Evolutionary conservation across 2,329 filamentous ascomycete genomes (phyloP).

Genomic region (Podosphaera xanthii): DNA sequence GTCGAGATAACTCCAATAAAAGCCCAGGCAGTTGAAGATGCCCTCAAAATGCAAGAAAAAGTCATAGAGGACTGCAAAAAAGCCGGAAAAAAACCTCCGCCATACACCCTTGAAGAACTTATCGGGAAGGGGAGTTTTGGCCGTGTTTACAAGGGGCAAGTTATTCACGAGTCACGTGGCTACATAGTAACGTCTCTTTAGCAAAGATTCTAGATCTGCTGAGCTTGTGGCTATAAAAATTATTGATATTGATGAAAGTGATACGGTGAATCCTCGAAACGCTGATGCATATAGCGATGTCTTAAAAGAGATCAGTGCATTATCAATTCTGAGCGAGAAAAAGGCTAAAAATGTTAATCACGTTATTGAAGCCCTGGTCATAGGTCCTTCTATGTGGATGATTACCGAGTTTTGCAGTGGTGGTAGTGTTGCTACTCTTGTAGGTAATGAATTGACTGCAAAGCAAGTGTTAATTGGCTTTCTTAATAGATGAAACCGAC

Average conservation of each 20-base stretch:
- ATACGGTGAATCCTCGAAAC: slow-evolving; percentile 40
- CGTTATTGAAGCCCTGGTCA: slow-evolving; percentile 55
- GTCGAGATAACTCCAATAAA: slow-evolving; percentile 7
- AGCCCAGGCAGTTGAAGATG: slow-evolving; percentile 32
- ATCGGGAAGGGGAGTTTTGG: slow-evolving; percentile 58
- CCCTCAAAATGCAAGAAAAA: slow-evolving; percentile 41
- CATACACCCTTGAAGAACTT: slow-evolving; percentile 45
- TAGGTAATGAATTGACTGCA: slow-evolving; percentile 13
- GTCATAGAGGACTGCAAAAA: slow-evolving; percentile 39
- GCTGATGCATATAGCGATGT: slow-evolving; percentile 48
- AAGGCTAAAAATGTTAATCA: slow-evolving; percentile 61
- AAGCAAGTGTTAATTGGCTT: slow-evolving; percentile 1
- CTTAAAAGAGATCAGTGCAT: slow-evolving; percentile 42
- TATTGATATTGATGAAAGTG: slow-evolving; percentile 60
- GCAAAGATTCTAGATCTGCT: slow-evolving; percentile 17
- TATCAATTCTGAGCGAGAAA: slow-evolving; percentile 50
- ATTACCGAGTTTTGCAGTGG: slow-evolving; percentile 71
- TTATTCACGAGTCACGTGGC: slow-evolving; percentile 4
- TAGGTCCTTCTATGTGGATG: slow-evolving; percentile 69
- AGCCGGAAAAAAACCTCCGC: slow-evolving; percentile 34
- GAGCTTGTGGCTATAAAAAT: slow-evolving; percentile 54
- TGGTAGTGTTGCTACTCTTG: slow-evolving; percentile 53
- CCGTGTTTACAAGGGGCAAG: slow-evolving; percentile 42
- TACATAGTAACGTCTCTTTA: slow-evolving; percentile 5
- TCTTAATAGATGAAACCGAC: slow-evolving; percentile 35